Evolutionary conservation across 805 yeast species (phyloP), one percentile per base, ranked within the genome.

Genomic region (Myxozyma sirexii): DNA sequence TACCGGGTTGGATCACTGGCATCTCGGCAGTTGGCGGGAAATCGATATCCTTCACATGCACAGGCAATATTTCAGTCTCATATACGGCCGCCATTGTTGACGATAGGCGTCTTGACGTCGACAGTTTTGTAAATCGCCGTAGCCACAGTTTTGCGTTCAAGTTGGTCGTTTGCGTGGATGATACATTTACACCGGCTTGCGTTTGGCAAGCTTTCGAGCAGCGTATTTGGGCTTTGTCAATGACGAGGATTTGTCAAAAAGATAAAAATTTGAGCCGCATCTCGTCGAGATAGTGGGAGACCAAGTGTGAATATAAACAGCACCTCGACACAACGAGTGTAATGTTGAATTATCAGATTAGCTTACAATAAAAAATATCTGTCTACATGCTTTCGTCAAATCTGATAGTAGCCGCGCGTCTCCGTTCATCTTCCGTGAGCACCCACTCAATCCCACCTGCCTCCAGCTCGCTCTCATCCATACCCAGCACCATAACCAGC

Each of bases 401-500:
- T 68, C 91, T 78, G 59, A 85, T 76, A 10, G 76, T 71, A 67
- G 91, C 79, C 12, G 87, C 85, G 57, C 79, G 81, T 49, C 80
- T 80, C 65, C 94, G 79, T 67, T 92, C 97, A 44, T 80, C 82
- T 2, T 90, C 90, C 8, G 90, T 85, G 63, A 92, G 75, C 1
- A 86, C 85, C 97, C 97, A 91, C 39, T 79, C 80, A 29, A 64
- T 60, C n/a, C 65, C 68, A 2, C 75, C 76, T 21, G 74, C 76
- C 46, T 80, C 76, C 19, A 80, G 80, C 57, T 81, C 83, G 54
- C 81, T 85, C 60, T 88, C 92, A 67, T 90, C 97, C 75, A 90
- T 80, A 3, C 96, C 94, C 42, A 91, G 77, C 46, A 90, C 77
- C 77, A 90, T 81, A 21, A 90, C 87, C 44, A 94, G 80, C 71